Evolutionary conservation across 257 asterid genomes (phyloP).

Genomic region (Rehmannia glutinosa): DNA sequence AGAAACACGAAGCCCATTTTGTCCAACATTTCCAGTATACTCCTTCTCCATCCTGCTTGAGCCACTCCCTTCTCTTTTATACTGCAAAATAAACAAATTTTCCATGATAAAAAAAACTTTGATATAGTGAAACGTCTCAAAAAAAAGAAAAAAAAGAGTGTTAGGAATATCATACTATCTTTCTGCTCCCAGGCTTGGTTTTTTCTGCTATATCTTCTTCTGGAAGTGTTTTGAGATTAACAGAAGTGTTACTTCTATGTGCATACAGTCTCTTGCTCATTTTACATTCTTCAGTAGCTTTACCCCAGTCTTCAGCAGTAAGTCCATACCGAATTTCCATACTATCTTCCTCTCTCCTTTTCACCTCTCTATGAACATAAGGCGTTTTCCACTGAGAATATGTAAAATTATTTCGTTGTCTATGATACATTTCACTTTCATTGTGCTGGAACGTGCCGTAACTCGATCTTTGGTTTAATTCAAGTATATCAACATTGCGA

Average conservation of each 20-base stretch:
- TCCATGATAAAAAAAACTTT: background rate
- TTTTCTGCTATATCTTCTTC: conserved; percentile 19
- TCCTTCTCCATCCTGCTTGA: conserved; percentile 14
- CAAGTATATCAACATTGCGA: conserved; percentile 29
- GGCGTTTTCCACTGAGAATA: conserved; percentile 1
- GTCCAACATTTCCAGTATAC: conserved; percentile 5
- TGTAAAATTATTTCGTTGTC: background rate
- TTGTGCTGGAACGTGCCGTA: conserved; percentile 25
- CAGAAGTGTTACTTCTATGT: conserved; percentile 1
- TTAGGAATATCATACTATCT: conserved; percentile 20
- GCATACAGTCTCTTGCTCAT: conserved; percentile 20
- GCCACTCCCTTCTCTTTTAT: conserved; percentile 23
- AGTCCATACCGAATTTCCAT: conserved; percentile 13
- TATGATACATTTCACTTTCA: conserved; percentile 19
- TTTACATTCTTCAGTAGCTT: conserved; percentile 36
- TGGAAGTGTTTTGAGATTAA: conserved; percentile 15
- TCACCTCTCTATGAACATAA: conserved; percentile 12
- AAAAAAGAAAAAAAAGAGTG: background rate
- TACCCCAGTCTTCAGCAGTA: conserved; percentile 38
- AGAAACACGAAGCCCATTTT: conserved; percentile 9
- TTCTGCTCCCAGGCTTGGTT: conserved; percentile 16
- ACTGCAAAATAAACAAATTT: conserved; percentile 32
- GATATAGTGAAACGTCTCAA: background rate
- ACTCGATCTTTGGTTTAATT: conserved; percentile 36
- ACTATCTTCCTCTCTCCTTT: conserved; percentile 7